Base-by-base conservation (phyloP, 257 asterid genomes). In the Nyctanthes arbortristis region DNA sequence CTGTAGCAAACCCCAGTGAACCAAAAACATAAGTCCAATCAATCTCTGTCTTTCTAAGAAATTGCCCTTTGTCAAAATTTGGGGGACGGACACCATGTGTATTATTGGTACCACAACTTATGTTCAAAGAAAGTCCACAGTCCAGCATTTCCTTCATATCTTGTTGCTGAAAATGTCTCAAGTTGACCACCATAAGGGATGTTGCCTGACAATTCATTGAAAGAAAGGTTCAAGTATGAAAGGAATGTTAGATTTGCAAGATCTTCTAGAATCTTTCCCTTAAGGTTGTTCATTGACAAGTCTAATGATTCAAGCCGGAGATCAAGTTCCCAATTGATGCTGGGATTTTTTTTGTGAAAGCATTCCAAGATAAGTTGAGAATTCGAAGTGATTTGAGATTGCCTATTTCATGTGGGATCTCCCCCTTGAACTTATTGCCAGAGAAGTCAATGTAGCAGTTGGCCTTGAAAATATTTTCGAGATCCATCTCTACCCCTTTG, bases 91-190 rank as follows among this genome's bases (percentile, higher is more conserved):
- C 37, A 35, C 32, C 69, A 49, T 34, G 25, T 16, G 0, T 31
- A 27, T 33, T 14, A 18, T 29, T 59, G 25, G 12, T 13, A 43
- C 61, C 75, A 37, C 79, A 78, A 31, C 78, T 70, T 59, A 1
- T 71, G 39, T 49, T 73, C 43, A 79, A 52, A 37, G 84, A 91
- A 25, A 70, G 47, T 10, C 95, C 87, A 6, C 96, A 89, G 79
- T 59, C 81, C 87, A 0, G 7, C 61, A 57, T 87, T 87, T 18
- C 88, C 91, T 6, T 25, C 0, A 31, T 30, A 87, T 2, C 85
- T 85, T 61, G 36, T 28, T 40, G 47, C 79, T 1, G 76, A 3
- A 37, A 87, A 89, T 31, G 89, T 84, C 24, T 62, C 70, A 3
- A 85, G 20, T 18, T 83, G 89, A 20, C 29, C 6, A 18, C 79